Evolutionary conservation across 495 filamentous ascomycete species (phyloP).

Genomic region (Rusavskia elegans): DNA sequence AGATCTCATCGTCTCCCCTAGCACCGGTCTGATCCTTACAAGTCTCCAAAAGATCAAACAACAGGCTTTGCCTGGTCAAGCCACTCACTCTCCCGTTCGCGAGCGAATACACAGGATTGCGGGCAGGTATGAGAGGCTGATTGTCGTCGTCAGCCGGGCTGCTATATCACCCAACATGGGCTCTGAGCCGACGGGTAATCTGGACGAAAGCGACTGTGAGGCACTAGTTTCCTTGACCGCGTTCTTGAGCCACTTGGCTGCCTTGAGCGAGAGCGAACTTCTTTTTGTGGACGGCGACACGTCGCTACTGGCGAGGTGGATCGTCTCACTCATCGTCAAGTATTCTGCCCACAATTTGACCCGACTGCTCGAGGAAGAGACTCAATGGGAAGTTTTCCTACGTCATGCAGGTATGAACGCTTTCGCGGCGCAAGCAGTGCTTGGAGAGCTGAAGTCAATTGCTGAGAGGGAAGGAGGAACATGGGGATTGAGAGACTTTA

Average conservation of each 20-base stretch:
- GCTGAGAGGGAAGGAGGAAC: not conserved
- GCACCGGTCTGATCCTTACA: constrained; percentile 52
- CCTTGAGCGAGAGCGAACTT: constrained; percentile 26
- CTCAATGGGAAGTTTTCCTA: constrained; percentile 60
- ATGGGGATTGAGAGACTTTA: constrained; percentile 37
- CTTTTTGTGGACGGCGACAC: constrained; percentile 42
- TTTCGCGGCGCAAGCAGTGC: constrained; percentile 59
- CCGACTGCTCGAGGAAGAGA: constrained; percentile 23
- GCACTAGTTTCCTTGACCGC: constrained; percentile 38
- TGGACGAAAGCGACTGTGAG: constrained; percentile 28
- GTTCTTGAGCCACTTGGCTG: constrained; percentile 28
- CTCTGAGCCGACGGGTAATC: constrained; percentile 15
- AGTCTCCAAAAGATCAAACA: constrained; percentile 64
- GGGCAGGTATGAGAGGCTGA: constrained; percentile 48
- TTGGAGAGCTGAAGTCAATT: constrained; percentile 31
- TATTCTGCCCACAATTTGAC: constrained; percentile 3
- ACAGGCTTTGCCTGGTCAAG: constrained; percentile 45
- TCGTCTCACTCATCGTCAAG: constrained; percentile 30
- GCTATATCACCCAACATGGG: constrained; percentile 17
- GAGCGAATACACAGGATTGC: constrained; percentile 39
- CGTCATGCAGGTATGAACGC: constrained; percentile 62
- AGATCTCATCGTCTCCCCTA: constrained; percentile 59
- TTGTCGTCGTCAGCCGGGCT: constrained; percentile 51
- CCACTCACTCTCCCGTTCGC: constrained; percentile 29
- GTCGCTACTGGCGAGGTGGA: constrained; percentile 40